Evolutionary conservation across 768 basidiomycete species (phyloP).

Genomic region (Naematelia encephala): DNA sequence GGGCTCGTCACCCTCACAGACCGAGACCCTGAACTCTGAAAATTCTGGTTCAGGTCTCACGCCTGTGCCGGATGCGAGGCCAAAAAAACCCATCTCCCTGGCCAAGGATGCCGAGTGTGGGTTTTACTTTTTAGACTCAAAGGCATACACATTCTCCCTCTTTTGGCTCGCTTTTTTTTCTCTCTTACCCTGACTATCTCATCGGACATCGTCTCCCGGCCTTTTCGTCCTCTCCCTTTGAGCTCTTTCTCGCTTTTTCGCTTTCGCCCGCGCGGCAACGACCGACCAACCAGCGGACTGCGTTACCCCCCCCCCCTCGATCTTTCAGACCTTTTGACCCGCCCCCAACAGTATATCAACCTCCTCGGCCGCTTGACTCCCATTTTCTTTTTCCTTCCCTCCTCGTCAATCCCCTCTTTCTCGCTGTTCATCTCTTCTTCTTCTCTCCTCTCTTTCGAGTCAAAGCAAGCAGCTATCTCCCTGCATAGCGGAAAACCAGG

Average conservation of each 20-base stretch:
- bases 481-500: neutral
- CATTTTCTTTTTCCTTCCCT: constrained; percentile 6
- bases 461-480: constrained; percentile 3
- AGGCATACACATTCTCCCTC: neutral
- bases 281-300: neutral
- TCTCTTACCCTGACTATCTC: no score
- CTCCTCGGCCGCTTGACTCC: constrained; percentile 1
- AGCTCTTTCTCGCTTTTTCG: neutral
- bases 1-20: no score
- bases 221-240: neutral
- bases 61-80: neutral
- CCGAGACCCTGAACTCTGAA: no score
- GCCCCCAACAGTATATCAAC: neutral
- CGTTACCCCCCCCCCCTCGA: constrained; percentile 5
- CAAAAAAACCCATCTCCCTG: neutral
- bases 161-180: neutral
- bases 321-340: no score
- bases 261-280: neutral
- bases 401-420: constrained; percentile 1
- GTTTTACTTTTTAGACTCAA: no score
- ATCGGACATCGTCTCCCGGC: no score
- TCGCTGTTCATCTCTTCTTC: constrained; percentile 4
- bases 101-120: no score
- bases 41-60: neutral
- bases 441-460: constrained; percentile 2